Conservation (phyloP, 2,329 filamentous ascomycete species). For the Tolypocladium tundrense region DNA sequence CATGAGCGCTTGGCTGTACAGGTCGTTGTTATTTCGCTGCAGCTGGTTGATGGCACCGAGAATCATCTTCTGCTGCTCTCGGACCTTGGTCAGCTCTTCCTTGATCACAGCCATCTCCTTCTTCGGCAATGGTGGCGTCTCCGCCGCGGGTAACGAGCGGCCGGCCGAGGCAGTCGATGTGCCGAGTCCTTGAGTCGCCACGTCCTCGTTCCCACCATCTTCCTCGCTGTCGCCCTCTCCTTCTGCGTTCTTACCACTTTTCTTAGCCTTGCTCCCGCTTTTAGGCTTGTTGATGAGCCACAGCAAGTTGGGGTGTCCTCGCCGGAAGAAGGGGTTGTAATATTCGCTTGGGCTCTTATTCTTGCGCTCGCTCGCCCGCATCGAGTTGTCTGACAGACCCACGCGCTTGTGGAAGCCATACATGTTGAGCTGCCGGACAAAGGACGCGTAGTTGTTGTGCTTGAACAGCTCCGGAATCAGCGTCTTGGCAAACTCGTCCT, state of each 20-base stretch:
- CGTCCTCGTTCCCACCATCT: conserved; percentile 34
- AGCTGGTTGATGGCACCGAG: conserved; percentile 71
- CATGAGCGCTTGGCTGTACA: conserved; percentile 77
- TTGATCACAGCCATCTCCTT: conserved; percentile 72
- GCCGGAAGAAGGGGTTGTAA: conserved; percentile 90
- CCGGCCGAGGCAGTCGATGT: conserved; percentile 10
- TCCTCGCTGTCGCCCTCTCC: conserved; percentile 53
- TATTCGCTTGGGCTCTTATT: conserved; percentile 98
- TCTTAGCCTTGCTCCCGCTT: conserved; percentile 52
- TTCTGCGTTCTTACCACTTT: conserved; percentile 55
- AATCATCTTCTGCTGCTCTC: conserved; percentile 79
- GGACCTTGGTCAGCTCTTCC: conserved; percentile 70
- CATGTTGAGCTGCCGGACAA: conserved; percentile 91
- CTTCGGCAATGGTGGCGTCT: conserved; percentile 42
- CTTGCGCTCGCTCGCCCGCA: conserved; percentile 93
- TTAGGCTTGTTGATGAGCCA: conserved; percentile 97
- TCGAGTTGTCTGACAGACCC: conserved; percentile 88
- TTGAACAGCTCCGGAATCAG: conserved; percentile 98
- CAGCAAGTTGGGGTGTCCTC: conserved; percentile 80
- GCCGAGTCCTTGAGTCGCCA: conserved; percentile 10
- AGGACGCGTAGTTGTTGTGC: conserved; percentile 96
- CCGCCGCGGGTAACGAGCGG: conserved; percentile 29
- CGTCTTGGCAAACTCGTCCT: conserved; percentile 96
- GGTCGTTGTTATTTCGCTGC: conserved; percentile 74
- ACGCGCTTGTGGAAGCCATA: conserved; percentile 97